Conservation (phyloP, 2,329 filamentous ascomycete genomes). For the Didymellaceae sp. region DNA sequence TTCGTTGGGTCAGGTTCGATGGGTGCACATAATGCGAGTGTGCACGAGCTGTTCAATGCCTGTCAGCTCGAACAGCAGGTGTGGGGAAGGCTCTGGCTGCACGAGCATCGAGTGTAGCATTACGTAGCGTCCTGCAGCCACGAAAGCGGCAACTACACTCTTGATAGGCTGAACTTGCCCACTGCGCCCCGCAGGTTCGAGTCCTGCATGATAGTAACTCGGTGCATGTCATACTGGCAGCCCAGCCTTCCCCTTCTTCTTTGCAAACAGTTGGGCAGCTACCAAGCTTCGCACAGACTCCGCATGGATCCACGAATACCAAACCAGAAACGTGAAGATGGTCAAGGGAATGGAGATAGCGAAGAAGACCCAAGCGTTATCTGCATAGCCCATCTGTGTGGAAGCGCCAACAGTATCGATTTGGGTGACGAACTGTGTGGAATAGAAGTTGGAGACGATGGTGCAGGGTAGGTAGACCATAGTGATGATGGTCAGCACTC, state of each 20-base stretch:
- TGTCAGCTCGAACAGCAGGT: background rate
- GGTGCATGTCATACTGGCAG: conserved; percentile 1
- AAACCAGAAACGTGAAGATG: conserved; percentile 26
- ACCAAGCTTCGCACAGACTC: background rate
- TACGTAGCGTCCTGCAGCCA: background rate
- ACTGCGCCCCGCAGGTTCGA: conserved; percentile 1
- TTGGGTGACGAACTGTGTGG: conserved; percentile 33
- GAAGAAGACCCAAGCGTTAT: conserved; percentile 33
- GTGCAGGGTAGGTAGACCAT: conserved; percentile 36
- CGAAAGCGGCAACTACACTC: background rate
- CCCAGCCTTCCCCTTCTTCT: background rate
- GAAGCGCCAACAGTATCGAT: conserved; percentile 14
- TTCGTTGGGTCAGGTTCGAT: no score
- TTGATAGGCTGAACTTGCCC: background rate
- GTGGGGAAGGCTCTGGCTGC: background rate
- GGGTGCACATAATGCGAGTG: no score
- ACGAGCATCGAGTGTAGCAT: background rate
- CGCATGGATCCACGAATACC: conserved; percentile 25
- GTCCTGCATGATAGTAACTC: background rate
- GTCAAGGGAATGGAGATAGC: conserved; percentile 32
- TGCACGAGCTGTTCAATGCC: no score
- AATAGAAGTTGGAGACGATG: conserved; percentile 36
- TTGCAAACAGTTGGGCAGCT: background rate
- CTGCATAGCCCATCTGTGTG: conserved; percentile 20
- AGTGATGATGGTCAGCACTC: conserved; percentile 33